Conservation (phyloP, 2,329 filamentous ascomycete species). For the Pseudogymnoascus sp. region DNA sequence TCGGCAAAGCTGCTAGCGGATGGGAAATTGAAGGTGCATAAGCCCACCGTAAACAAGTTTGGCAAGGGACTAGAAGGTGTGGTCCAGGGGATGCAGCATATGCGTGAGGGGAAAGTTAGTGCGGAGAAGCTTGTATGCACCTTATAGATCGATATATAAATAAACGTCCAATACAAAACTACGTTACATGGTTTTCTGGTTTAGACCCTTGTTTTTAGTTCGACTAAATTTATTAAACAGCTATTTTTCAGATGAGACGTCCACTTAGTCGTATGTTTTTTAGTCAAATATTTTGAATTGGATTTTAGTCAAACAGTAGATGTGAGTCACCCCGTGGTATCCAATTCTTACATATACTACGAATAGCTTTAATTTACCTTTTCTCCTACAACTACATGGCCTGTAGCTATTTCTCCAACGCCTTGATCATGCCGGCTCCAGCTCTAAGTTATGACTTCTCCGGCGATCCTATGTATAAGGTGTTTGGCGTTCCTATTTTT, state of each 20-base stretch:
- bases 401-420: neutral
- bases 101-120: slow-evolving; percentile 29
- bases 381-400: neutral
- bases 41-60: slow-evolving; percentile 21
- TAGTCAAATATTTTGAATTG: neutral
- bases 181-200: neutral
- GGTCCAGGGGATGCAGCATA: slow-evolving; percentile 21
- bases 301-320: neutral
- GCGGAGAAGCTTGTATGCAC: slow-evolving; percentile 40
- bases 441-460: neutral
- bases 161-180: neutral
- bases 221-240: neutral
- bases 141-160: slow-evolving; percentile 21
- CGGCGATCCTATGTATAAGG: neutral
- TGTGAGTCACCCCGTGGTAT: neutral
- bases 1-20: slow-evolving; percentile 28
- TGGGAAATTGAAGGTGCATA: slow-evolving; percentile 33
- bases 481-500: neutral
- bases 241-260: neutral
- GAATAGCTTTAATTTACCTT: neutral
- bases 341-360: neutral
- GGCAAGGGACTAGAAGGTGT: slow-evolving; percentile 27
- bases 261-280: neutral
- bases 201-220: neutral
- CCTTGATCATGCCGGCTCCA: neutral